Base-by-base conservation (phyloP, 768 basidiomycete species). In the Collybia sordida region DNA sequence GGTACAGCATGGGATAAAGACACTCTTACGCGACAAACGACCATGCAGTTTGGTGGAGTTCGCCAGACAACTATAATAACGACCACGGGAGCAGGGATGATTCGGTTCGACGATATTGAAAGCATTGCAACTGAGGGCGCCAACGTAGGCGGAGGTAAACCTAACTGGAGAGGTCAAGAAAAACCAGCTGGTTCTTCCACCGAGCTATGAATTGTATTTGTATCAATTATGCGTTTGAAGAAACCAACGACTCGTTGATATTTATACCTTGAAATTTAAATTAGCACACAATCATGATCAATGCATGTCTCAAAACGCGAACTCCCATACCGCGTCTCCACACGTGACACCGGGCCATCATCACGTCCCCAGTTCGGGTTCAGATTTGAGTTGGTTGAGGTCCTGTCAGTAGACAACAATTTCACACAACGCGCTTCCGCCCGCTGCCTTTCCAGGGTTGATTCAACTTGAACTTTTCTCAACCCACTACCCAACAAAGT, bases 1-100 rank as follows among this genome's bases (percentile, higher is more conserved):
- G 74, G 74, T 5, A 68, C 67, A 27, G 73, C 70, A 3, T 75
- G 72, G 74, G 63, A 53, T 37, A 55, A 60, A 46, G 53, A 62
- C 21, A 68, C 70, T 1, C 53, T 66, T 17, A 34, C 52, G 22
- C 44, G 49, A 12, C 48, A 49, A 39, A 57, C 59, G 11, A 31
- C 31, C 31, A 11, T 31, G 31, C 31, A 11, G 3, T 31, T 31
- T 11, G 3, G 31, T 12, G 31, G 4, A 14, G 11, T 14, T 31
- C 31, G 11, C 11, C 31, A 31, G 14, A 31, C 14, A 3, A 31
- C 31, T 14, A 31, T 14, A 6, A 12, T 31, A 14, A 31, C 11
- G 6, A 31, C 31, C 9, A 31, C 11, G 9, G 11, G 14, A 14
- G 3, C 14, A 12, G 31, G 31, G 6, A 12, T 12, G 31, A 31